Evolutionary conservation across 345 rosid species (phyloP), one percentile per base, ranked within the genome.

Genomic region (Lagerstroemia speciosa): DNA sequence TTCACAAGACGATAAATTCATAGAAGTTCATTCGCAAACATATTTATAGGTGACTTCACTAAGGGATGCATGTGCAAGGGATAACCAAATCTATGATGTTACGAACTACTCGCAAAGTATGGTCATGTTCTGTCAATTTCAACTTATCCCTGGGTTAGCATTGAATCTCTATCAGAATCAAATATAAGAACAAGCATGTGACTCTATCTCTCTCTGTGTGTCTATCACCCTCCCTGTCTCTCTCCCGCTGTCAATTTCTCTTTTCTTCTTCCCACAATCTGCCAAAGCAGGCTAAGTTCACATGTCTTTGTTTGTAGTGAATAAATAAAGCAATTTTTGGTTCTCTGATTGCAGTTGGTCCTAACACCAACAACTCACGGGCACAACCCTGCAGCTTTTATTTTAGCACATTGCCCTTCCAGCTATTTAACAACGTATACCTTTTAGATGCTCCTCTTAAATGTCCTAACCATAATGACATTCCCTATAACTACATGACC

Each of bases 301-400:
- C 95, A 87, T 91, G 97, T 84, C 88, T 84, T 86, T 91, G 97
- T 91, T 78, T 76, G 79, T 83, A 85, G 87, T 74, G 89, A 72
- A 80, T 70, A 57, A 66, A 78, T 69, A 75, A 81, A 77, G 71
- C 69, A 66, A 66, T 71, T 69, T 67, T 31, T 38, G 41, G 11
- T 61, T 60, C 34, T 65, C 78, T 62, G 67, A 30, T 72, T 48
- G 66, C 85, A 64, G 80, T 85, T 85, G 81, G 79, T 77, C 81
- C 82, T 74, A 65, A 70, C 80, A 80, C 77, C 82, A 77, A 66
- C 64, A 70, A 76, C 78, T 91, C 97, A 91, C 96, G 96, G 93
- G 81, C 70, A 75, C 73, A 62, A 69, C 75, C 65, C 80, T 64
- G 67, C 72, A 33, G 66, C 66, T 20, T 40, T 38, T 1, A 20